Base-by-base conservation (phyloP, 805 yeast species). In the Metschnikowia sp. region DNA sequence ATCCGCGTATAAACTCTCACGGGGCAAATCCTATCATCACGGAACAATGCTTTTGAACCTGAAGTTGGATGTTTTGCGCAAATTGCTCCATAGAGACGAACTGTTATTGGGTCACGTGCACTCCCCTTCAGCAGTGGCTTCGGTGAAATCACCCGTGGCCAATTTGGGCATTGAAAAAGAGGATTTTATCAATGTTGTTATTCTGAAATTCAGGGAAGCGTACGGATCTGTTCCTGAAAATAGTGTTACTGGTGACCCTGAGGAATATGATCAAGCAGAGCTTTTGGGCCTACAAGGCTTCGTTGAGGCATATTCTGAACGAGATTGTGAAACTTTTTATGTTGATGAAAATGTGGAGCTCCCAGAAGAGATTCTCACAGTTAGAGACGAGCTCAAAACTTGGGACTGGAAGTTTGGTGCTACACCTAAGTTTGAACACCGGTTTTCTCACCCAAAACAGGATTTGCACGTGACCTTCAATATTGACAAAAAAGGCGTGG, bases 41-140 rank as follows among this genome's bases (percentile, higher is more conserved):
- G 99, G 97, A 0, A 94, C 99, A 0, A 88, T 94, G 96, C 72
- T 94, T 8, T 69, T 94, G 22, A 69, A 78, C 45, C 82, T 95
- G 36, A 72, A 82, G 34, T 66, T 94, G 26, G 73, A 72, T n/a
- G 65, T 74, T 0, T 70, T 94, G 48, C 71, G 82, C 1, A 71
- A 78, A n/a, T 62, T 88, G 11, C 70, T 94, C 49, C 75, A 76
- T 32, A 69, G 83, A 12, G 76, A 73, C 37, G 64, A 67, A 10
- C 52, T 65, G 1, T 54, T 64, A 3, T 54, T 68, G 28, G 81
- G 80, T 0, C 49, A 54, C 1, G 71, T 84, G 1, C 70, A 64
- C 15, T 65, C 81, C 45, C 65, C 72, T 32, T 79, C 84, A 9
- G 63, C 73, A 1, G 88, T 92, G 1, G 81, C 79, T 31, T 88